These are phyloP conservation scores for Boletus rubescentipes DNA, from an alignment of 768 basidiomycete species.

Conservation along the genomic window DNA sequence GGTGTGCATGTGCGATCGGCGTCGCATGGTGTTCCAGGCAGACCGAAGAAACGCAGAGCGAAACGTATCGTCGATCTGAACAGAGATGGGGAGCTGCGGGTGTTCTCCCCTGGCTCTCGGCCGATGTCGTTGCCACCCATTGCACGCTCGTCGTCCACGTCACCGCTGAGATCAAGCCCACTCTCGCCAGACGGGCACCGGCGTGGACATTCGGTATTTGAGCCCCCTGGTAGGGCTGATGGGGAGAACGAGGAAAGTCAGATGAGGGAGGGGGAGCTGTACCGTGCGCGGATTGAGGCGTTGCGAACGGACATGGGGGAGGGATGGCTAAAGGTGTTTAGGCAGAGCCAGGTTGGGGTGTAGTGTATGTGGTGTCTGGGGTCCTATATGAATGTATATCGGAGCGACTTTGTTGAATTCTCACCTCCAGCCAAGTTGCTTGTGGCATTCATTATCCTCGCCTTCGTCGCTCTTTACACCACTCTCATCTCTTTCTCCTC, in stretches of 20 bases:
- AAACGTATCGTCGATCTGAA: slow-evolving; percentile 82
- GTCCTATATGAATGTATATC: slow-evolving; percentile 23
- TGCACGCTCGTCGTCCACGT: slow-evolving; percentile 11
- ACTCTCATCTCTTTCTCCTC: slow-evolving; percentile 18
- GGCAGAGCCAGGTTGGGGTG: slow-evolving; percentile 49
- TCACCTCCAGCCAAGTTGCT: slow-evolving; percentile 25
- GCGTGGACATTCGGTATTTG: slow-evolving; percentile 47
- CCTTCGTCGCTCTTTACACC: slow-evolving; percentile 63
- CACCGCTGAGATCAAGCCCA: slow-evolving; percentile 20
- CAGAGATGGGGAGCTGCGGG: slow-evolving; percentile 39
- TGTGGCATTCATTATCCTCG: slow-evolving; percentile 33
- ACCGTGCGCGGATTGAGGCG: slow-evolving; percentile 76
- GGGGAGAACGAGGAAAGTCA: slow-evolving; percentile 23
- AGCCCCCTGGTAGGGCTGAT: slow-evolving; percentile 38
- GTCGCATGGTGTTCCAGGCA: slow-evolving; percentile 45
- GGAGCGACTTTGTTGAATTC: slow-evolving; percentile 19
- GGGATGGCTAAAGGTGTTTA: slow-evolving; percentile 83
- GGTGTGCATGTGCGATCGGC: slow-evolving; percentile 42
- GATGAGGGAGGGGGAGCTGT: slow-evolving; percentile 62
- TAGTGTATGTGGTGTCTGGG: slow-evolving; percentile 29
- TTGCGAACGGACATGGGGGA: slow-evolving; percentile 88
- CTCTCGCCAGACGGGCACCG: slow-evolving; percentile 15
- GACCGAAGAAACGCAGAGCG: slow-evolving; percentile 56
- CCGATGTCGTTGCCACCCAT: slow-evolving; percentile 2
- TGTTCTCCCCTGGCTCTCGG: slow-evolving; percentile 28